Evolutionary conservation across 345 rosid genomes (phyloP).

Genomic region (Eucalyptus microcorys): DNA sequence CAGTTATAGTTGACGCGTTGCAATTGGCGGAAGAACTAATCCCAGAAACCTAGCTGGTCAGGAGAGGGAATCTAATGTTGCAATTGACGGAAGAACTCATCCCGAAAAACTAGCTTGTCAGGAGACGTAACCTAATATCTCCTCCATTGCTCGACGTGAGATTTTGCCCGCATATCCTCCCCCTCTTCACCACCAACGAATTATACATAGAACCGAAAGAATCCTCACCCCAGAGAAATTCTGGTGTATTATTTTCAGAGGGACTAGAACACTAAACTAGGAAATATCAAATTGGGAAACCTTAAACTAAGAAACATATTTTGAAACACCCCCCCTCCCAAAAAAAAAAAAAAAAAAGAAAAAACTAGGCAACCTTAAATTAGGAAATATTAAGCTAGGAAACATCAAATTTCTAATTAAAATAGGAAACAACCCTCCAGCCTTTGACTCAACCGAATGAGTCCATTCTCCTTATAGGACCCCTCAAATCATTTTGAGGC

Average conservation of each 20-base stretch:
- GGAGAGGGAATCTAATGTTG: neutral
- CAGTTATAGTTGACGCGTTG: neutral
- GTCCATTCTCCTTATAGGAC: neutral
- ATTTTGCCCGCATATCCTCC: neutral
- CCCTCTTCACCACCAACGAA: neutral
- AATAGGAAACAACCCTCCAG: neutral
- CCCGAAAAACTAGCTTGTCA: neutral
- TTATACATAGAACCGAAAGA: neutral
- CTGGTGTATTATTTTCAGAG: neutral
- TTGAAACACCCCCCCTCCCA: accelerated
- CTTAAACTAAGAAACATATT: neutral
- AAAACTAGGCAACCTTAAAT: neutral
- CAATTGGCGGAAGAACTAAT: neutral
- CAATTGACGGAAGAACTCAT: neutral
- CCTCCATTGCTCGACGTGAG: neutral
- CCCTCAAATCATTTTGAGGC: neutral
- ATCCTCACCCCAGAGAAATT: neutral
- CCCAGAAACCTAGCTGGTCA: neutral
- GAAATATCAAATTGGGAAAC: neutral
- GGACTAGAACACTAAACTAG: neutral
- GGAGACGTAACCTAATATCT: neutral
- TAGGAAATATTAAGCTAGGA: neutral
- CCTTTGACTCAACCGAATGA: neutral
- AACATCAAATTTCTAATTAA: neutral
- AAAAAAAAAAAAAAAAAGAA: no score